Percentiles rank a stretch among this genome's conserved stretches.
phyloP scores from a whole-genome alignment of 345 rosid genomes.

The Pugionium cornutum region DNA sequence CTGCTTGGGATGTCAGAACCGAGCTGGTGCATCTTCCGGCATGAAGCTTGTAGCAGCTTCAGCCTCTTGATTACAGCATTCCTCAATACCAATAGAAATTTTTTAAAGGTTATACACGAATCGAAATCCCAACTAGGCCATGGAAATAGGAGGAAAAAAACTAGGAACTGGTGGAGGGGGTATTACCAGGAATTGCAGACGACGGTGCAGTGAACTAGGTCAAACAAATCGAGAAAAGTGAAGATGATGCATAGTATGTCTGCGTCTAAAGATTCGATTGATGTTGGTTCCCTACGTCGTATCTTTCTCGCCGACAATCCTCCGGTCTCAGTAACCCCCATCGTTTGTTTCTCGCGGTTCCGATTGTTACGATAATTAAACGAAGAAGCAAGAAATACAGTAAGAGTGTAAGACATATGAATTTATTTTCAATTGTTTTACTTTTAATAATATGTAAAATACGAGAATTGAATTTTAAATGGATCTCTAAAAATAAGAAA shows the following conservation, averaged over 20 bases:
- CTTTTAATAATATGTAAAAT: too few relatives aligned
- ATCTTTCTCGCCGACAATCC: constrained; percentile 49
- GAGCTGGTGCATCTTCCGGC: constrained; percentile 46
- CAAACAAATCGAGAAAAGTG: constrained; percentile 70
- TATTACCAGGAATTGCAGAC: constrained; percentile 80
- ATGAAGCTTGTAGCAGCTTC: constrained; percentile 55
- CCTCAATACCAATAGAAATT: constrained; percentile 47
- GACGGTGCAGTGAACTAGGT: constrained; percentile 71
- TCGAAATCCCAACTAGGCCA: neutral
- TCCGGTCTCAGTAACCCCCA: constrained; percentile 34
- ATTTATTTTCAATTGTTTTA: too few relatives aligned
- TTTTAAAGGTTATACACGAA: neutral
- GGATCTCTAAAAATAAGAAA: too few relatives aligned
- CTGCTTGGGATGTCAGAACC: constrained; percentile 12
- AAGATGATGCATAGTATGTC: constrained; percentile 69
- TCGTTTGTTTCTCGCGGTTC: constrained; percentile 1
- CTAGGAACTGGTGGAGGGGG: constrained; percentile 3
- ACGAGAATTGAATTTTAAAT: too few relatives aligned
- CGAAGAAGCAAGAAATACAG: too few relatives aligned
- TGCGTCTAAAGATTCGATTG: constrained; percentile 50
- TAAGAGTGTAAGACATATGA: too few relatives aligned
- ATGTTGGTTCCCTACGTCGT: constrained; percentile 44
- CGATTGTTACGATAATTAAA: neutral
- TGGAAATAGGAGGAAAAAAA: neutral
- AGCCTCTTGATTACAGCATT: constrained; percentile 50